Evolutionary conservation across 2,329 filamentous ascomycete genomes (phyloP), one percentile per base, ranked within the genome.

Genomic region (Claviceps lovelessii): DNA sequence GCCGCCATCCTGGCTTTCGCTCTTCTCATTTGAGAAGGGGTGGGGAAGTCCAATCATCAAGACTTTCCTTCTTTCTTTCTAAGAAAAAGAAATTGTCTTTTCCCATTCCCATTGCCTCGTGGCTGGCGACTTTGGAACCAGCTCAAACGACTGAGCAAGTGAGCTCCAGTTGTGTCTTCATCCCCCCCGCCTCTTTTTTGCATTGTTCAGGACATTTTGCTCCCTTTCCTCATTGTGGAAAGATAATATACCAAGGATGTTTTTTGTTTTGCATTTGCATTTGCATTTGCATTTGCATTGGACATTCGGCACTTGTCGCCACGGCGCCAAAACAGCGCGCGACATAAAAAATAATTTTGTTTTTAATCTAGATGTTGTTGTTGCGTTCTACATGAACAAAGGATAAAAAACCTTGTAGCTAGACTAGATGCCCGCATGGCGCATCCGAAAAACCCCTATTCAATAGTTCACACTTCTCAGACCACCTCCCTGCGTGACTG

Each of bases 1-100:
- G 52, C 61, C 33, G 65, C 58, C 29, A 61, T 59, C 58, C 54
- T 69, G 51, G 57, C 63, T 45, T 55, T 62, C 46, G 63, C 60
- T 37, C 56, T 58, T 46, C 53, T 67, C 56, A 54, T 67, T 52
- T 69, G 61, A 62, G 13, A n/a, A 41, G 5, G 5, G 3, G 1
- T 7, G 8, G 6, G 6, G n/a, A n/a, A 17, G 8, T 5, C 15
- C 9, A 13, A 37, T 10, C 9, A 37, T 11, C 6, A 41, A 41
- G n/a, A 41, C 31, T 9, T 7, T 33, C 31, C 3, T 23, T 23
- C 23, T 23, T 23, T 23, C 23, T 23, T 29, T 28, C n/a, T 44
- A 15, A n/a, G 3, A 45, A 28, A 46, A 29, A 17, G 17, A 29
- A 46, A 46, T 11, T 7, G 1, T 41, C 37, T 10, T 10, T 37